A percentile compares a stretch with the other conserved stretches of the same genome.
phyloP scores from a whole-genome alignment of 495 filamentous ascomycete genomes.

The Immersiella caudata region DNA sequence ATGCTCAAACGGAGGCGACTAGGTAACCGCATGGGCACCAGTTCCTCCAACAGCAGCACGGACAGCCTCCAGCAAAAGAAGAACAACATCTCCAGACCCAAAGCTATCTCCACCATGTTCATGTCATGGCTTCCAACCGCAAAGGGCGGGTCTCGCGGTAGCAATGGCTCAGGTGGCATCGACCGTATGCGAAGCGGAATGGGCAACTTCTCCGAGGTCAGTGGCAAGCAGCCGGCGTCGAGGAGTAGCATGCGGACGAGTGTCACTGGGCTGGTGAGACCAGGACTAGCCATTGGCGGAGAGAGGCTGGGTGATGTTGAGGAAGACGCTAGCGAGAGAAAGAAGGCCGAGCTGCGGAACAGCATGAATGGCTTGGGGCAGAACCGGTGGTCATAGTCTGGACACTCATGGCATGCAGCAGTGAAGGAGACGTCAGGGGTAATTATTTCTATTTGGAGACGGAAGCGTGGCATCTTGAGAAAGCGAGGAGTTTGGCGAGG shows the following conservation, averaged over 20 bases:
- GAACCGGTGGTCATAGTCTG: slow-evolving; percentile 33
- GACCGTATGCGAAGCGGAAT: slow-evolving; percentile 18
- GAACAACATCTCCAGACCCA: slow-evolving; percentile 19
- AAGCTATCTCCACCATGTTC: slow-evolving; percentile 24
- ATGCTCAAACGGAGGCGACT: slow-evolving; percentile 40
- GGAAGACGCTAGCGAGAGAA: slow-evolving; percentile 27
- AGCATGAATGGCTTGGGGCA: slow-evolving; percentile 41
- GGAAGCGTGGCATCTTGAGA: background rate
- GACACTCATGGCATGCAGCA: background rate
- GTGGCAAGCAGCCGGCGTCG: slow-evolving; percentile 11
- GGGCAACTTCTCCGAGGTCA: slow-evolving; percentile 34
- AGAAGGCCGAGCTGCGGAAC: slow-evolving; percentile 34
- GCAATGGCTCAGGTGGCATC: background rate
- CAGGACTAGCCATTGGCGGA: slow-evolving; percentile 25
- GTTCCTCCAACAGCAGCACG: slow-evolving; percentile 22
- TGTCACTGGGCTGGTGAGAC: slow-evolving; percentile 29
- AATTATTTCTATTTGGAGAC: background rate
- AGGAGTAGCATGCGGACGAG: slow-evolving; percentile 27
- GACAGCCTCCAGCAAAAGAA: slow-evolving; percentile 1
- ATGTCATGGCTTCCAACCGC: slow-evolving; percentile 28
- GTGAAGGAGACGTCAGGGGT: background rate
- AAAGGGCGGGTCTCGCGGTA: background rate
- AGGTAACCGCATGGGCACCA: slow-evolving; percentile 10
- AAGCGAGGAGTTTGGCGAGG: background rate
- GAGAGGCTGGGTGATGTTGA: slow-evolving; percentile 35